Base-by-base conservation (phyloP, 2,329 filamentous ascomycete species). In the Didymellaceae sp. region DNA sequence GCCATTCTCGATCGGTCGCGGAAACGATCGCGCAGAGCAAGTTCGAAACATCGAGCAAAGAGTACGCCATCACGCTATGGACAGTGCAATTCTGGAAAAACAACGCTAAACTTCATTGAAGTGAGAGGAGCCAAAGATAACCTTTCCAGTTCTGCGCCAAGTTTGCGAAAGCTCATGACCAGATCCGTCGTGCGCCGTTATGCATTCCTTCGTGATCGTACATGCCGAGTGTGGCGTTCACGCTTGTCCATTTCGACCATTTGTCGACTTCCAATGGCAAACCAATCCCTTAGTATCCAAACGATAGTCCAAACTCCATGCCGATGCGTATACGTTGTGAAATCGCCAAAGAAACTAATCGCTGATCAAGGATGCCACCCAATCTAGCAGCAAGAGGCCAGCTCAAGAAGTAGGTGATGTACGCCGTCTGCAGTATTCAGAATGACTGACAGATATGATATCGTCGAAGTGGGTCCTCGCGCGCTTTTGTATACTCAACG, bases 271-370 rank as follows among this genome's bases (percentile, higher is more conserved):
- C 35, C 35, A 55, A 40, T 56, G 42, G n/a, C 22, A 18, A 31
- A 47, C 26, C 56, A 49, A 41, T 59, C 48, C 45, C 51, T 28
- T 43, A 48, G 44, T 61, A 14, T 44, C 41, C 40, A 55, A 33
- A 32, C 14, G 38, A 45, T 40, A 14, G 20, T 35, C 42, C 40
- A 45, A 66, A 70, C 63, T 68, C 68, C 68, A 41, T 61, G 51
- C 30, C 49, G 37, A 70, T 68, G 62, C 57, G 60, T 53, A 21
- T 43, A 43, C 38, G 42, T 37, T 38, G 33, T 32, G 26, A 43
- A 40, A 18, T 20, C 37, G 44, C 35, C 41, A 33, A 47, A 48
- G 45, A 18, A 32, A 56, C 28, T 48, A 48, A 25, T 46, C 41
- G 24, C 40, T n/a, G n/a, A 39, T 32, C 34, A 32, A 51, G 45